Percentiles rank a stretch among this genome's conserved stretches.
Evolutionary conservation across 2,329 filamentous ascomycete species (phyloP).

Genomic region (Lachnellula subtilissima): DNA sequence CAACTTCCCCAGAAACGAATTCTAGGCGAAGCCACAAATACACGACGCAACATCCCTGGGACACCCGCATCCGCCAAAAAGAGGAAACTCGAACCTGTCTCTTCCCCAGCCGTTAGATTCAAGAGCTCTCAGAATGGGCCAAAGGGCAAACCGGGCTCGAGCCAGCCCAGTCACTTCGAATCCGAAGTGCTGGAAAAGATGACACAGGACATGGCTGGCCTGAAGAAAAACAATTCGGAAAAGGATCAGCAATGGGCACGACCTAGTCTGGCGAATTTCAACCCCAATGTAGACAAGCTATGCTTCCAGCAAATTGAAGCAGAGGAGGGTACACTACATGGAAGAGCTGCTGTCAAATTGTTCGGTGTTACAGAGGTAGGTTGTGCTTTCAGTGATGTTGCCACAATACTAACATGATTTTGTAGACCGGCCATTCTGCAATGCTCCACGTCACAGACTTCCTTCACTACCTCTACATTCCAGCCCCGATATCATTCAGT

Average conservation of each 20-base stretch:
- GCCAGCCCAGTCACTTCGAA: slow-evolving; percentile 83
- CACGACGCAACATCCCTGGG: slow-evolving; percentile 56
- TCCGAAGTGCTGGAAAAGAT: slow-evolving; percentile 92
- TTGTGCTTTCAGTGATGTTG: background rate
- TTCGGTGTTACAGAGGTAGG: slow-evolving; percentile 83
- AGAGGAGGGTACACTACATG: slow-evolving; percentile 79
- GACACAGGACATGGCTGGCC: slow-evolving; percentile 82
- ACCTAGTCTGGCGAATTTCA: slow-evolving; percentile 55
- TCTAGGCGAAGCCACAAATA: slow-evolving; percentile 62
- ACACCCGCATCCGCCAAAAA: slow-evolving; percentile 53
- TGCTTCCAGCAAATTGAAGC: slow-evolving; percentile 94
- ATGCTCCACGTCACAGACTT: slow-evolving; percentile 94
- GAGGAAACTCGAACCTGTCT: slow-evolving; percentile 69
- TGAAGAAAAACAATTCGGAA: slow-evolving; percentile 84
- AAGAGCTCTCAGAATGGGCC: slow-evolving; percentile 59
- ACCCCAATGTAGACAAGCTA: slow-evolving; percentile 63
- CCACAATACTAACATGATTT: slow-evolving; percentile 14
- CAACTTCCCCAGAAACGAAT: slow-evolving; percentile 67
- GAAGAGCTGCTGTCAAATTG: slow-evolving; percentile 75
- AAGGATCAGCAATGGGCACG: slow-evolving; percentile 90
- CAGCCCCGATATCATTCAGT: slow-evolving; percentile 77
- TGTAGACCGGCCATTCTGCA: slow-evolving; percentile 73
- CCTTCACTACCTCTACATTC: slow-evolving; percentile 91
- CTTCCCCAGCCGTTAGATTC: slow-evolving; percentile 54
- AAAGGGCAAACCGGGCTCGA: slow-evolving; percentile 62